Base-by-base conservation (phyloP, 208 protist species). In the Trypanosomatidae sp. region DNA sequence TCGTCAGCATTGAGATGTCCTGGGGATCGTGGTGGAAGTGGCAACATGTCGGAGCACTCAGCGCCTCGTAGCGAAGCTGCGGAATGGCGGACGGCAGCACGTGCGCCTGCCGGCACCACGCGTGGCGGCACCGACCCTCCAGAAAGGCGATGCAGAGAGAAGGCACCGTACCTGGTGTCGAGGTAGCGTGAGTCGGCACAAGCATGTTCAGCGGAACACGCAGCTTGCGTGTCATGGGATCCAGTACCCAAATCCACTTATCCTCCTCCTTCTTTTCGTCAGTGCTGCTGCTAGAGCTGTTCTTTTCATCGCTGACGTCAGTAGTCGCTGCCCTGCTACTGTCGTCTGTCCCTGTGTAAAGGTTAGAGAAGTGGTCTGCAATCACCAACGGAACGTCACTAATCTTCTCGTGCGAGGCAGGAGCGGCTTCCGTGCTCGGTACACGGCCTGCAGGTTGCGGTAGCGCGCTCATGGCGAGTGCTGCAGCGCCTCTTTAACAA, bases 91-190 rank as follows among this genome's bases (percentile, higher is more conserved):
- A 72, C 1, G 88, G 86, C 46, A 90, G 62, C 4, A 96, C 92
- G 71, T 96, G 92, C 28, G 90, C 90, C 86, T 96, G 92, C n/a
- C 92, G 83, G 72, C 92, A 96, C 92, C 92, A 96, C 43, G 87
- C 86, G 60, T 96, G 92, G 30, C 92, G 86, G 81, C 92, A 96
- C 43, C 90, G 92, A 50, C 90, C 88, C 71, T 96, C 90, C 10
- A 96, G 77, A 36, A 88, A 94, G 0, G 89, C 91, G 25, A 96
- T 93, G 79, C 92, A 96, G 49, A 96, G 76, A 3, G 92, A 96
- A 2, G 92, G 92, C 41, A 95, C 88, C 1, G 88, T 95, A 39
- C 92, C 92, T 41, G 75, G 77, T 0, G 86, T 93, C 3, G 90
- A 88, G n/a, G 92, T 96, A 43, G 92, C 92, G 65, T 95, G 87